phyloP scores from a whole-genome alignment of 208 protist species.

The Crithidia acanthocephali region DNA sequence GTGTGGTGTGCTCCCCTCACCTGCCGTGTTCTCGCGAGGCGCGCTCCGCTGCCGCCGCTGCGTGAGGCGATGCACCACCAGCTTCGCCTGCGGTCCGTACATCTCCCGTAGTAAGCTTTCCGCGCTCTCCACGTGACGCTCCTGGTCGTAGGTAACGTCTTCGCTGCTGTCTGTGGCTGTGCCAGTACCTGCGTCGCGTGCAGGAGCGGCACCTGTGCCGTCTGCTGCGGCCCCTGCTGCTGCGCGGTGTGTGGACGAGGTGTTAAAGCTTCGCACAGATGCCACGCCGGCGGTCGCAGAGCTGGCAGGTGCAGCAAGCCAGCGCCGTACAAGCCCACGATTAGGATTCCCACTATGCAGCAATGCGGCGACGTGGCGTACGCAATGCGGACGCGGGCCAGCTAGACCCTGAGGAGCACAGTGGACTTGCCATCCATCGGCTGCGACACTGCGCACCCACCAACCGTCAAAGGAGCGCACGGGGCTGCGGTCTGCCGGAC shows the following conservation, averaged over 20 bases:
- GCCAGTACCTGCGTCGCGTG: background rate
- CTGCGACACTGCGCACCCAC: background rate
- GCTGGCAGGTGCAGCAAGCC: too few species aligned
- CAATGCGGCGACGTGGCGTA: too few species aligned
- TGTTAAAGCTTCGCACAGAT: too few species aligned
- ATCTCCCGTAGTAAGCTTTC: constrained; percentile 55
- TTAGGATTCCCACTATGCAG: too few species aligned
- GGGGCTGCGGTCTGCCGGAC: background rate
- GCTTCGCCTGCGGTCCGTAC: constrained; percentile 81
- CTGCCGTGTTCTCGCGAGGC: background rate
- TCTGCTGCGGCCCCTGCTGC: background rate
- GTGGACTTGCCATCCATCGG: background rate
- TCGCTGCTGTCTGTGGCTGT: too few species aligned
- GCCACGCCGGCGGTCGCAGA: too few species aligned
- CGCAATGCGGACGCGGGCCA: background rate
- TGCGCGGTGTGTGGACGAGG: background rate
- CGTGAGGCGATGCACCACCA: constrained; percentile 57
- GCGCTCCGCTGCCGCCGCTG: constrained; percentile 22
- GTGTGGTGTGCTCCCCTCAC: too few species aligned
- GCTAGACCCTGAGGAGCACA: background rate
- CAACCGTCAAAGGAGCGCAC: background rate
- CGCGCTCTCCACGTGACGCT: constrained; percentile 53
- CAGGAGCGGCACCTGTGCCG: background rate
- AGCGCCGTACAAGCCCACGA: too few species aligned
- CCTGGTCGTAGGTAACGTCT: constrained; percentile 21